Evolutionary conservation across 805 yeast species (phyloP).

Genomic region (Vanderwaltozyma polyspora): DNA sequence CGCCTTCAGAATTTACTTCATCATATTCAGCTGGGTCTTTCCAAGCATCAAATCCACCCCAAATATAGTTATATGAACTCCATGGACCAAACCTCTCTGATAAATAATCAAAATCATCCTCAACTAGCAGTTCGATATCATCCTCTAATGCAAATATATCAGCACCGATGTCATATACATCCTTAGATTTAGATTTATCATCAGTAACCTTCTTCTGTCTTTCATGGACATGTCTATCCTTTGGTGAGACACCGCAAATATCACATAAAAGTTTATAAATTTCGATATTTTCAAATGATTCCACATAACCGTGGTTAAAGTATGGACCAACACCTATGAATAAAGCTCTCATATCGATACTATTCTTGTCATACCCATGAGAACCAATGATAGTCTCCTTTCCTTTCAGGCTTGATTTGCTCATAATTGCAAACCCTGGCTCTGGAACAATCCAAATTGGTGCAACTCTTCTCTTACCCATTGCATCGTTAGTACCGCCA

Average conservation of each 20-base stretch:
- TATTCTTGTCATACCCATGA: constrained; percentile 76
- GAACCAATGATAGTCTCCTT: constrained; percentile 39
- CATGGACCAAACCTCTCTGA: constrained; percentile 6
- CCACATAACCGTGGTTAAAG: constrained; percentile 32
- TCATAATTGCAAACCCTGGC: constrained; percentile 67
- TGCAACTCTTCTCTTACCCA: constrained; percentile 49
- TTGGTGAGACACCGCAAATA: constrained; percentile 35
- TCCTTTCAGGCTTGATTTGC: constrained; percentile 38
- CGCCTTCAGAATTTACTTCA: no score
- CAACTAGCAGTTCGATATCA: constrained; percentile 35
- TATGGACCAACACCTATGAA: constrained; percentile 77
- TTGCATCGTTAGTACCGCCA: constrained; percentile 28
- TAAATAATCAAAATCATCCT: constrained; percentile 31
- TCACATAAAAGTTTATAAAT: constrained; percentile 69
- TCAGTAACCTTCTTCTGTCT: constrained; percentile 15
- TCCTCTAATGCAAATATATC: not conserved
- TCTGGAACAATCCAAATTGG: constrained; percentile 81
- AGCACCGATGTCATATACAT: constrained; percentile 1
- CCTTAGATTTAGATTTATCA: not conserved
- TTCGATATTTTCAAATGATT: constrained; percentile 64
- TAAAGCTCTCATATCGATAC: constrained; percentile 70
- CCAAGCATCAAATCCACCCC: no score
- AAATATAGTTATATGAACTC: constrained; percentile 15
- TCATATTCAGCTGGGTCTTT: no score
- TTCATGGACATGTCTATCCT: constrained; percentile 45